phyloP scores from a whole-genome alignment of 495 filamentous ascomycete genomes.

The Hyaloscypha hepaticicola region DNA sequence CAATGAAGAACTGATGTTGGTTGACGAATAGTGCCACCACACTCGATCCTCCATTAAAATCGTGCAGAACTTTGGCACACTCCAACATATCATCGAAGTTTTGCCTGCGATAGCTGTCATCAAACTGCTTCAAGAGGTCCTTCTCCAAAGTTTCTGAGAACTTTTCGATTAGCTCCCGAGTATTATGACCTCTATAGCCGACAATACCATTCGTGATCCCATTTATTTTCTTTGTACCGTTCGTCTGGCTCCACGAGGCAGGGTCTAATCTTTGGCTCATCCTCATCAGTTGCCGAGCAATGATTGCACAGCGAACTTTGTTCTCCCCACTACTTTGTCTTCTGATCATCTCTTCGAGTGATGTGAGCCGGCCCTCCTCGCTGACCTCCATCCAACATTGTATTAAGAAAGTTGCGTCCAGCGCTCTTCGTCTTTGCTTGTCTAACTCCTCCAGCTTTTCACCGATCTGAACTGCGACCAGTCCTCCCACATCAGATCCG shows the following conservation, averaged over 20 bases:
- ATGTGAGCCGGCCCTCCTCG: conserved; percentile 75
- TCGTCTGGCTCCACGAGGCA: conserved; percentile 62
- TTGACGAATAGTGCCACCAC: conserved; percentile 96
- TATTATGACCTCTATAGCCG: conserved; percentile 56
- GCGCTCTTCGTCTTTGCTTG: conserved; percentile 80
- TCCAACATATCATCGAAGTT: conserved; percentile 97
- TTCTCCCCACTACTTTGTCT: conserved; percentile 76
- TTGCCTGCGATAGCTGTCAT: conserved; percentile 88
- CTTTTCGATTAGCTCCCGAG: conserved; percentile 90
- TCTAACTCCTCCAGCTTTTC: conserved; percentile 92
- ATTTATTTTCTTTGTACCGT: conserved; percentile 55
- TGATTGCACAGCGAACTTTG: conserved; percentile 84
- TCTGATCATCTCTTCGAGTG: conserved; percentile 73
- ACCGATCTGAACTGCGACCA: conserved; percentile 91
- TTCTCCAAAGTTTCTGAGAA: conserved; percentile 96
- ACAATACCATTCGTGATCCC: conserved; percentile 51
- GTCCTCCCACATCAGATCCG: conserved; percentile 61
- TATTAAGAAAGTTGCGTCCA: conserved; percentile 92
- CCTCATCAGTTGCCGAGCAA: conserved; percentile 82
- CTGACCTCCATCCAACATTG: conserved; percentile 94
- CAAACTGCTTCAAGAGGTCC: conserved; percentile 92
- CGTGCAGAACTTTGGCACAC: conserved; percentile 88
- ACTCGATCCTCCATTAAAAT: conserved; percentile 93
- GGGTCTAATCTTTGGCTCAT: conserved; percentile 85
- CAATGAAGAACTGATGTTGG: conserved; percentile 99